These are phyloP conservation scores for Adansonia gregorii DNA, from an alignment of 441 rosid genomes.

Conservation along the genomic window DNA sequence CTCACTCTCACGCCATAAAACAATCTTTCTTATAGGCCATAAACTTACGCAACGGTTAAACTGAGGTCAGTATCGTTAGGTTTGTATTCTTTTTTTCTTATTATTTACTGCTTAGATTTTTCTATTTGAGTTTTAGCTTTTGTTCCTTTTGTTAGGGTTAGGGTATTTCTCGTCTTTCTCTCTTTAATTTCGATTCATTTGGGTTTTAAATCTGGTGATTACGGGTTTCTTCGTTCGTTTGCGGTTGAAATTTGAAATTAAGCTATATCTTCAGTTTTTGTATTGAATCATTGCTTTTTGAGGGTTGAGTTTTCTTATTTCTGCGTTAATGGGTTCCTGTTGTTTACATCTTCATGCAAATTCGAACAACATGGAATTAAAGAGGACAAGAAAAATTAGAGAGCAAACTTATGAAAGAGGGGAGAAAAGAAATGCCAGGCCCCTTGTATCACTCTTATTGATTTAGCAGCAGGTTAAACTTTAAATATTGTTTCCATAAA, in stretches of 20 bases:
- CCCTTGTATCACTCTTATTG: not conserved
- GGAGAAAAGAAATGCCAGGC: not conserved
- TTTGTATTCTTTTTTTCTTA: not conserved
- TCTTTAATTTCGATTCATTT: not conserved
- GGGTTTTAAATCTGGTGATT: not conserved
- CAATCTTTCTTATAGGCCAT: not conserved
- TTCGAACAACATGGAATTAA: not conserved
- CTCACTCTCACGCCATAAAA: not conserved
- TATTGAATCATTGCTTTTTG: not conserved
- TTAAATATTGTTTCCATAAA: not conserved
- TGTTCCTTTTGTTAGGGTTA: conserved; percentile 7
- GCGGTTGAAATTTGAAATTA: not conserved
- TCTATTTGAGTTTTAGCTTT: not conserved
- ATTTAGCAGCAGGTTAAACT: not conserved
- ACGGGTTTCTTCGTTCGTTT: not conserved
- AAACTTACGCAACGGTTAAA: not conserved
- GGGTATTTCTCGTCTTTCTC: not conserved
- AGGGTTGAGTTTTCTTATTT: not conserved
- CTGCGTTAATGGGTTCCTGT: not conserved
- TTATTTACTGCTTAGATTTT: not conserved
- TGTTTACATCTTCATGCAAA: not conserved
- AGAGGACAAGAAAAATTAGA: not conserved
- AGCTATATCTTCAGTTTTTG: not conserved
- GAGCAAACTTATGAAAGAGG: not conserved
- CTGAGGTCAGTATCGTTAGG: not conserved